phyloP scores from a whole-genome alignment of 73 alveolate species.

The Tetrahymena elliotti region DNA sequence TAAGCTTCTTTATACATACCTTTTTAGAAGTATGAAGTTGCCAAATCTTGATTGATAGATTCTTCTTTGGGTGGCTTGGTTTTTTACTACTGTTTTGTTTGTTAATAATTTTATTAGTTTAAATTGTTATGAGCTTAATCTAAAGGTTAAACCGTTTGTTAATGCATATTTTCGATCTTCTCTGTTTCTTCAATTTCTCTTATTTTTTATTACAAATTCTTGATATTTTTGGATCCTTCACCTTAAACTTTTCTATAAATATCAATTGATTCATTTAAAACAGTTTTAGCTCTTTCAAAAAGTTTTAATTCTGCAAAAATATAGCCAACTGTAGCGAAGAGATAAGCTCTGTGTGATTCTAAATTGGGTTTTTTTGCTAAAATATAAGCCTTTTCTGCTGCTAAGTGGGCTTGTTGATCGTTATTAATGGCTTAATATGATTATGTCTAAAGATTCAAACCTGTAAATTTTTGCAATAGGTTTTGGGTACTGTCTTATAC shows the following conservation, averaged over 20 bases:
- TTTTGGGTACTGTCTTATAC: neutral
- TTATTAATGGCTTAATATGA: neutral
- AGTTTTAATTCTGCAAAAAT: neutral
- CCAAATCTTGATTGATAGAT: neutral
- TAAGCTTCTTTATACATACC: neutral
- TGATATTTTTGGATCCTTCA: neutral
- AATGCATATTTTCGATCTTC: neutral
- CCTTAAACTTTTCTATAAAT: neutral
- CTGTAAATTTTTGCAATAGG: neutral
- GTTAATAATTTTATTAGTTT: neutral
- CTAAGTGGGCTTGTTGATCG: neutral
- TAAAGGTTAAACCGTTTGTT: neutral
- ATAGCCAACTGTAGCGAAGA: neutral
- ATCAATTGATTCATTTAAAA: neutral
- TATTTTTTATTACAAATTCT: neutral
- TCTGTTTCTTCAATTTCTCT: neutral
- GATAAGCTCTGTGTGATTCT: neutral
- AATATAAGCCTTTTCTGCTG: neutral
- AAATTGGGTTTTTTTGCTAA: neutral
- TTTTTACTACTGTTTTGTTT: neutral
- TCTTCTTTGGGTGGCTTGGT: neutral
- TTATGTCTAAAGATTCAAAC: neutral
- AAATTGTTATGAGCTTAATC: neutral
- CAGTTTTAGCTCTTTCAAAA: neutral
- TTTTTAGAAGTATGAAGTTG: neutral